Evolutionary conservation across 352 stramenopile genomes (phyloP), one percentile per base, ranked within the genome.

Genomic region (Lagenidium sp.): DNA sequence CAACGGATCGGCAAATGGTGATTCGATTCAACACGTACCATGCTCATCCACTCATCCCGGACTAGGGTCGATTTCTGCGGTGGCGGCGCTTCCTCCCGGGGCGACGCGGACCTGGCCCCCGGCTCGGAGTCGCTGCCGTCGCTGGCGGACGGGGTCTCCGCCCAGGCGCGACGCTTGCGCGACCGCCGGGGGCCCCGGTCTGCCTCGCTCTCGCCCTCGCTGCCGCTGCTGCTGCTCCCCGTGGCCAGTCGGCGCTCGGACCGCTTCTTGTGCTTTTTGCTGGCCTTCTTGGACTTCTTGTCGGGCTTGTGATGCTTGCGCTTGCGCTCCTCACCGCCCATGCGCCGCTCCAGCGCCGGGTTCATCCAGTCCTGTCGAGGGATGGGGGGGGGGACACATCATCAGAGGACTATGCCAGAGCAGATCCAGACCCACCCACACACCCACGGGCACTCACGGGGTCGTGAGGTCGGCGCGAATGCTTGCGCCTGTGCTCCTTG

Each of bases 41-140:
- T 90, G 0, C 53, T 45, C 80, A 90, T 92, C 80, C 80, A 92
- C 21, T 88, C 80, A 26, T 93, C 75, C 23, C 75, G 73, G 21
- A 53, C 38, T 6, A 89, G 37, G 24, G 54, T 47, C n/a, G 41
- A 43, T 6, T 41, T 18, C 1, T 18, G 20, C 13, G 15, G 15
- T 16, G 16, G 1, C 18, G 43, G 15, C 21, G n/a, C 13, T 4
- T 43, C 40, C 8, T 32, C 28, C 15, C 28, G 15, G 8, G 28
- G 28, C 28, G 28, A n/a, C n/a, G n/a, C n/a, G n/a, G n/a, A n/a
- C n/a, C n/a, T n/a, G n/a, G n/a, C n/a, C n/a, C n/a, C n/a, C n/a
- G n/a, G n/a, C n/a, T n/a, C n/a, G n/a, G n/a, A n/a, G 15, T 32
- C 8, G 16, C 20, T 1, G 26, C 32, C 15, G 15, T 13, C 15